Evolutionary conservation across 768 basidiomycete genomes (phyloP).

Genomic region (Gelatoporia subvermispora): DNA sequence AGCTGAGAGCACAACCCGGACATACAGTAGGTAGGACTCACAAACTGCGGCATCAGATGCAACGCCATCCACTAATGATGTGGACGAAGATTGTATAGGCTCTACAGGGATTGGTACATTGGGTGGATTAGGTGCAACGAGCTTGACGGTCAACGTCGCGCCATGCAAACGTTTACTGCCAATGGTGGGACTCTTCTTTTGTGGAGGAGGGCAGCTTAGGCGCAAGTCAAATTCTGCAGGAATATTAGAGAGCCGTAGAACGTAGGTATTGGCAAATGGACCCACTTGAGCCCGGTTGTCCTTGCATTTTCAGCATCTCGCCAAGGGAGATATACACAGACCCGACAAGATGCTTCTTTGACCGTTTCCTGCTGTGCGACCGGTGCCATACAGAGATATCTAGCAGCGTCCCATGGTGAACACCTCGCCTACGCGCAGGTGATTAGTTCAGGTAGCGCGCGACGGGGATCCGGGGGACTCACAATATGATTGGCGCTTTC

Average conservation of each 20-base stretch:
- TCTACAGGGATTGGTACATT: too few species aligned
- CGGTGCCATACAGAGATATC: slow-evolving; percentile 55
- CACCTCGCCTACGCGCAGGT: slow-evolving; percentile 33
- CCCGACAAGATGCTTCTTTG: slow-evolving; percentile 52
- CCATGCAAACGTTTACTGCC: slow-evolving; percentile 10
- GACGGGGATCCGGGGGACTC: slow-evolving; percentile 19
- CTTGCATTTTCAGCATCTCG: slow-evolving; percentile 49
- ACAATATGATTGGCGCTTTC: slow-evolving; percentile 51
- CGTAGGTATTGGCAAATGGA: slow-evolving; percentile 3
- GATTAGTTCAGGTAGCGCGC: not conserved
- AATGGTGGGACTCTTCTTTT: slow-evolving; percentile 17
- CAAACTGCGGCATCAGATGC: slow-evolving; percentile 9
- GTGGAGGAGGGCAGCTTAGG: slow-evolving; percentile 18
- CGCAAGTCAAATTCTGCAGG: slow-evolving; percentile 14
- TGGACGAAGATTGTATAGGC: too few species aligned
- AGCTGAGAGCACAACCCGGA: not conserved
- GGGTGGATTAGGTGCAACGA: slow-evolving; percentile 3
- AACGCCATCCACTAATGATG: not conserved
- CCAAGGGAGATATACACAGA: slow-evolving; percentile 44
- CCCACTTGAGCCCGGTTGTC: slow-evolving; percentile 38
- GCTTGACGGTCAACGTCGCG: slow-evolving; percentile 16
- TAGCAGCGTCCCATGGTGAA: slow-evolving; percentile 34
- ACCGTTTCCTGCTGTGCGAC: slow-evolving; percentile 57
- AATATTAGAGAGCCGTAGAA: slow-evolving; percentile 1
- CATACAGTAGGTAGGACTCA: not conserved